A percentile compares a stretch with the other conserved stretches of the same genome.
Conservation (phyloP, 768 basidiomycete genomes). For the Auriculariales sp. region DNA sequence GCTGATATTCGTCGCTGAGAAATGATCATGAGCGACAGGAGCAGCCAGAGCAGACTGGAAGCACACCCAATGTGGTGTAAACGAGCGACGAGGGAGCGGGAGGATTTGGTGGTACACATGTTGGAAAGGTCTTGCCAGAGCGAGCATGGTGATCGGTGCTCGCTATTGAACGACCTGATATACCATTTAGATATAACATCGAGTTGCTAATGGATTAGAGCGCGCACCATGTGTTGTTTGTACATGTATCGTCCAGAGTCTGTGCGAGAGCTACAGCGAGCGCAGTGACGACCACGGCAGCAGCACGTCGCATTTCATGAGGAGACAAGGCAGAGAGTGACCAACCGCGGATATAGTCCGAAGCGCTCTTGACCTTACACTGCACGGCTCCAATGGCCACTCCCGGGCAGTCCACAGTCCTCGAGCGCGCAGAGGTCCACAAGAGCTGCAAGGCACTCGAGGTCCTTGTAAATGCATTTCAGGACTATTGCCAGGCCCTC, state of each 20-base stretch:
- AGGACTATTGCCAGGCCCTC: conserved; percentile 63
- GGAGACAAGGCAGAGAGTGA: neutral
- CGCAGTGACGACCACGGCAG: neutral
- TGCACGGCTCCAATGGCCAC: neutral
- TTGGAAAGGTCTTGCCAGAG: neutral
- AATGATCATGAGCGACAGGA: neutral
- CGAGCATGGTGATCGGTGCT: neutral
- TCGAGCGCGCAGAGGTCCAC: conserved; percentile 61
- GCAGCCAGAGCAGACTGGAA: neutral
- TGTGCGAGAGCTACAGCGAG: neutral
- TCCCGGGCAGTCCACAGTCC: conserved; percentile 17
- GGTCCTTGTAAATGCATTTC: conserved; percentile 44
- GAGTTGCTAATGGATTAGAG: neutral
- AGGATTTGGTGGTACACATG: neutral
- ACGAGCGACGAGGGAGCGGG: neutral
- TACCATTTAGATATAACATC: neutral
- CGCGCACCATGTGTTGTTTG: neutral
- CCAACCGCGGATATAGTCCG: neutral
- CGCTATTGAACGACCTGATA: neutral
- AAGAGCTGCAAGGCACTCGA: conserved; percentile 71
- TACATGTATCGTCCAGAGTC: neutral
- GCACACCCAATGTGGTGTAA: neutral
- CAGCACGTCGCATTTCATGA: neutral
- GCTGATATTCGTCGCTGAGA: neutral
- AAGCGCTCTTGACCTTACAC: neutral